Evolutionary conservation across 495 filamentous ascomycete species (phyloP), one percentile per base, ranked within the genome.

Genomic region (Monascus purpureus): DNA sequence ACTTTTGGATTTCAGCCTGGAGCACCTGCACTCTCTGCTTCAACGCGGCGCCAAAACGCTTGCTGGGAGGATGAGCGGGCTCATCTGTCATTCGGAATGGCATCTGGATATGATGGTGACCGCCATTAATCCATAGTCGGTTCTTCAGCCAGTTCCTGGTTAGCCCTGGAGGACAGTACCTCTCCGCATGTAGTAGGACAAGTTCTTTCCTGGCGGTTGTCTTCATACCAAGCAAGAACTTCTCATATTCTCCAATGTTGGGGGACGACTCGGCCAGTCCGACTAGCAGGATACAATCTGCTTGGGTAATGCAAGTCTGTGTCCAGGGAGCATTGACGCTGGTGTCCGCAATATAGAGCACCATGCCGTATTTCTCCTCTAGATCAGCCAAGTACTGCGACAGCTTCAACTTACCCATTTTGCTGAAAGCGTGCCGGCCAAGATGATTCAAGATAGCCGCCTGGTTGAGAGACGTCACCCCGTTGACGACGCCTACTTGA

Each of bases 51-150:
- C 84, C 84, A 28, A 86, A 80, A 14, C 80, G 77, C 39, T 80
- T 83, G 6, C 69, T 63, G 14, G 78, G 80, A 1, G 82, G 72
- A 41, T 92, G 76, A 0, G 82, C 73, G 12, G 84, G 77, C 39
- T 88, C 77, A 4, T 76, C 57, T 17, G 77, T 75, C n/a, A 77
- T 68, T 22, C 77, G 75, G 55, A 87, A 92, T 1, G 81, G 67
- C 90, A 97, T 95, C 47, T 97, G 90, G 15, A 97, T 80, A 45
- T 97, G 90, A 47, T 94, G 88, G 52, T 97, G 92, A 24, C 90
- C 84, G n/a, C 90, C 90, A 44, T 95, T 97, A 43, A 97, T 84
- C 90, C 90, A 97, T 34, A 93, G 70, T 1, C 90, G 77, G 47
- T 94, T 94, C 43, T 83, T 77, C 13, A 97, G 65, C 90, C 90